A percentile compares a stretch with the other conserved stretches of the same genome.
Conservation (phyloP, 148 eudicot genomes). For the Bassia scoparia region DNA sequence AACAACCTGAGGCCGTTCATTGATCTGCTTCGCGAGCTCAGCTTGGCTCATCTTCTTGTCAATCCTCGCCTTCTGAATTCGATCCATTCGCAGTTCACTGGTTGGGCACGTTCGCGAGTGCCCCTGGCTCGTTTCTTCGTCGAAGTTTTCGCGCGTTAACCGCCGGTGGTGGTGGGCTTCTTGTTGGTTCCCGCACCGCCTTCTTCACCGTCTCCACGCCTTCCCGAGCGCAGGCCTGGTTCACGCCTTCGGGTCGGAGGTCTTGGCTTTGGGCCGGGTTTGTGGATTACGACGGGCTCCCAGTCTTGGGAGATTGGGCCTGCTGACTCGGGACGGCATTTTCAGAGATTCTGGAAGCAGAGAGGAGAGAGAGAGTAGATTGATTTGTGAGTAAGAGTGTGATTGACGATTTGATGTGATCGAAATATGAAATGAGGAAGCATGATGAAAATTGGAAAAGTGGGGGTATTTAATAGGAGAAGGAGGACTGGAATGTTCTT, state of each 20-base stretch:
- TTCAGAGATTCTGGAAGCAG: not conserved
- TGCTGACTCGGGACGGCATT: conserved; percentile 45
- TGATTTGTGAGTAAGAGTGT: not conserved
- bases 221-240: conserved; percentile 63
- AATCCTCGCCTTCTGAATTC: conserved; percentile 68
- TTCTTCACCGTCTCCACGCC: conserved; percentile 57
- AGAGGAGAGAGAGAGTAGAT: not conserved
- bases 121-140: conserved; percentile 65
- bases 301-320: conserved; percentile 60
- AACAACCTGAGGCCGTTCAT: conserved; percentile 61
- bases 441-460: too few relatives aligned
- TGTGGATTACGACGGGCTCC: conserved; percentile 69
- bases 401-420: too few relatives aligned
- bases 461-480: conserved; percentile 3
- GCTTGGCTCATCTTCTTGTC: conserved; percentile 81
- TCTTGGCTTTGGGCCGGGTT: conserved; percentile 46
- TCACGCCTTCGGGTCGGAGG: conserved; percentile 63
- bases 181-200: conserved; percentile 56
- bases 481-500: conserved; percentile 20
- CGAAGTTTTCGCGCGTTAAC: conserved; percentile 58
- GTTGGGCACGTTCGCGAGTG: conserved; percentile 39
- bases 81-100: conserved; percentile 47
- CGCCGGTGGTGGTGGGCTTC: conserved; percentile 36
- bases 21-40: conserved; percentile 55
- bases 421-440: not conserved